Base-by-base conservation (phyloP, 768 basidiomycete species). In the Crucibulum laeve region DNA sequence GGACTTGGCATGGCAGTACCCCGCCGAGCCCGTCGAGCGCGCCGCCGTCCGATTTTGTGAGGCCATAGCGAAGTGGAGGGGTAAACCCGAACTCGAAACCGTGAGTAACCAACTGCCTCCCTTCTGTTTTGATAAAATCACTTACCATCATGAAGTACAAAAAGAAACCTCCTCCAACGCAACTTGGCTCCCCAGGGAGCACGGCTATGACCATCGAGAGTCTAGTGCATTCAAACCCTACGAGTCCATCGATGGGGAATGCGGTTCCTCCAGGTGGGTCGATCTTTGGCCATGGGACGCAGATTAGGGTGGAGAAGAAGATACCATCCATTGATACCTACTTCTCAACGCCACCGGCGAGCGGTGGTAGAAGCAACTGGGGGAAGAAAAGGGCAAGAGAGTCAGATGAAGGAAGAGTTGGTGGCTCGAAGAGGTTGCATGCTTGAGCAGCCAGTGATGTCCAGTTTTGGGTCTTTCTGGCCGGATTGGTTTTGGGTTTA, bases 21-120 rank as follows among this genome's bases (percentile, higher is more conserved):
- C 90, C 23, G 81, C 84, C 1, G 87, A 91, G 53, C 83, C 87
- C 17, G 77, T 91, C 13, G 89, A 92, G 55, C 74, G 87, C 15
- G 82, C 84, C 22, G 80, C 85, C 0, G 70, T 89, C 4, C 69
- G 87, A 39, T 92, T 87, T 55, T 89, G 83, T 54, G 89, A 92
- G 56, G 87, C 87, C 25, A 73, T 91, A 34, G 80, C 85, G 1
- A 77, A 76, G 41, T 92, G 89, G 90, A 68, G 88, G 52, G 89
- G 89, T 2, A 87, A 84, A 55, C 89, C 89, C 26, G 90, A 91
- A 52, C 73, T 92, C 5, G 85, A 88, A 63, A 84, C 81, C 3
- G 87, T 87, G 47, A 55, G 74, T 55, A 33, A 43, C 33, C 46
- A 22, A 33, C 24, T 22, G 43, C 32, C 44, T 26, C 32, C 19